phyloP scores from a whole-genome alignment of 192 early-diverging fungal genomes.

The Coemansia sp. region DNA sequence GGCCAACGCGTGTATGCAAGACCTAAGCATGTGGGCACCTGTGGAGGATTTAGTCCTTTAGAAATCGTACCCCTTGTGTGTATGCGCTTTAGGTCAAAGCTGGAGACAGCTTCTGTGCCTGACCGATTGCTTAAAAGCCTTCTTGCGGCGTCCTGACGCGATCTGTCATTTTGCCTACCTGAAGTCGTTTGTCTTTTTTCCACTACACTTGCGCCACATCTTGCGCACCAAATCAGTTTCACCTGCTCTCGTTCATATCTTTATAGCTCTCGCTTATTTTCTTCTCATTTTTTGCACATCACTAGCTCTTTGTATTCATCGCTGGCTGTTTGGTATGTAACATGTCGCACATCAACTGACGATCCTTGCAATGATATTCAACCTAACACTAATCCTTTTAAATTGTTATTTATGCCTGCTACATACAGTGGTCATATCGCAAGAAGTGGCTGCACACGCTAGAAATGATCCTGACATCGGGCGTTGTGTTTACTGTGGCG shows the following conservation, averaged over 20 bases:
- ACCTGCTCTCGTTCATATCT: not conserved
- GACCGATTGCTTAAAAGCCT: not conserved
- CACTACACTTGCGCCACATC: not conserved
- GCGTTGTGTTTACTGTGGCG: not conserved
- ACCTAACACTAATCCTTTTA: not conserved
- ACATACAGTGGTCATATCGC: not conserved
- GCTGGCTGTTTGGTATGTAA: not conserved
- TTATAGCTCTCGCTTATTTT: not conserved
- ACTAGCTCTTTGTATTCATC: not conserved
- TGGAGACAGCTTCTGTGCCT: not conserved
- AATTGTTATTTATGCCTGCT: not conserved
- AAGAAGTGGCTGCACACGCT: not conserved
- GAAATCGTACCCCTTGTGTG: too few species aligned
- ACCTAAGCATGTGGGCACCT: conserved; percentile 4
- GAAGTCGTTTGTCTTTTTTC: not conserved
- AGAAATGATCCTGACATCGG: not conserved
- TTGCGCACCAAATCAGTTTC: not conserved
- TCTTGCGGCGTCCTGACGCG: not conserved
- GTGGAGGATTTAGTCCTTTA: not conserved
- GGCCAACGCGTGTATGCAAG: not conserved
- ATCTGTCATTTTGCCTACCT: not conserved
- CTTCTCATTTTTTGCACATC: not conserved
- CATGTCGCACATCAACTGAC: not conserved
- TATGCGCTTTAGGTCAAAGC: not conserved
- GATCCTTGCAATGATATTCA: not conserved